These are phyloP conservation scores for Phyllosticta citrichinensis DNA, from an alignment of 2,329 filamentous ascomycete species.

Conservation along the genomic window DNA sequence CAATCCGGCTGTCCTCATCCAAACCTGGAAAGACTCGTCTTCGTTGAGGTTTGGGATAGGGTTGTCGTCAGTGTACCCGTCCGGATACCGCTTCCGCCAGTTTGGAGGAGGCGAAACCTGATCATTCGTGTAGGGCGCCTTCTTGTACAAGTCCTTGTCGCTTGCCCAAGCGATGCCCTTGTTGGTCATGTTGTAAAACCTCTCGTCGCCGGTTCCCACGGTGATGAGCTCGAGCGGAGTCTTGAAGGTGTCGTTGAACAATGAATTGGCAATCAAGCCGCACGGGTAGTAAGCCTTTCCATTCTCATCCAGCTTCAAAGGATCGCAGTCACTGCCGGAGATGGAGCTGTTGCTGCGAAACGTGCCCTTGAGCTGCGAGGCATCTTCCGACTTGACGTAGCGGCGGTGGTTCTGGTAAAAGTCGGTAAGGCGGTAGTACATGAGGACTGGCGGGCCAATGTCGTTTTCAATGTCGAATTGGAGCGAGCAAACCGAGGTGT, in stretches of 20 bases:
- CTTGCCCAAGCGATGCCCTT: constrained; percentile 77
- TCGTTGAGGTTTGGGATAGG: constrained; percentile 62
- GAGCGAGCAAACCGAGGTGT: constrained; percentile 55
- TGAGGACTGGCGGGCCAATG: constrained; percentile 70
- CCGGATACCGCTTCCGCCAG: constrained; percentile 64
- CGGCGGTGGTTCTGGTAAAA: constrained; percentile 98
- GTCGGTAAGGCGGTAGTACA: constrained; percentile 94
- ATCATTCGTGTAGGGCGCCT: constrained; percentile 52
- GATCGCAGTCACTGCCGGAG: constrained; percentile 60
- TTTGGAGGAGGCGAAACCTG: constrained; percentile 77
- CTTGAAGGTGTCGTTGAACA: constrained; percentile 88
- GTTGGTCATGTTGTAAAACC: constrained; percentile 63
- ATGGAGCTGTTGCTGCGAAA: constrained; percentile 52
- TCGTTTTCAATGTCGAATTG: constrained; percentile 70
- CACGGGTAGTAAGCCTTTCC: constrained; percentile 81
- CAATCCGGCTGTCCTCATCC: constrained; percentile 95
- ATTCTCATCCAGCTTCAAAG: constrained; percentile 44
- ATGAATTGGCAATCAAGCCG: constrained; percentile 88
- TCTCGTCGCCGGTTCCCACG: constrained; percentile 31
- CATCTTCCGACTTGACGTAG: constrained; percentile 84
- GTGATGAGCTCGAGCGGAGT: constrained; percentile 52
- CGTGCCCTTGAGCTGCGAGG: constrained; percentile 70
- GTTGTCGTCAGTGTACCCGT: constrained; percentile 51
- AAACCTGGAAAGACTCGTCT: constrained; percentile 86
- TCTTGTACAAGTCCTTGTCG: constrained; percentile 69